phyloP scores from a whole-genome alignment of 2,329 filamentous ascomycete genomes.

The Aspergillus ochraceoroseus region DNA sequence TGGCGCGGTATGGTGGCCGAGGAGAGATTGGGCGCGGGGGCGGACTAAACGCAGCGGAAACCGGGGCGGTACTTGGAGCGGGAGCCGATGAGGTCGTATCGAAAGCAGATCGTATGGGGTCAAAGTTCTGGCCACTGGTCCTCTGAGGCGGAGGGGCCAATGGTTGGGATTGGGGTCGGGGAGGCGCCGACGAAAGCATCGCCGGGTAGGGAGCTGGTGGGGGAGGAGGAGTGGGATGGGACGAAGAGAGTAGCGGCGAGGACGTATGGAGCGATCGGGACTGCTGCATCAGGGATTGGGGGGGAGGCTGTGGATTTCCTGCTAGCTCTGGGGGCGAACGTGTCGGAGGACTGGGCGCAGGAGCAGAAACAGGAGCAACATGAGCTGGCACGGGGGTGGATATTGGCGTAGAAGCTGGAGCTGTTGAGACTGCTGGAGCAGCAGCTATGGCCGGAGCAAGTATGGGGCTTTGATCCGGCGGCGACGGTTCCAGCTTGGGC shows the following conservation, averaged over 20 bases:
- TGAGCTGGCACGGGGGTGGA: conserved; percentile 8
- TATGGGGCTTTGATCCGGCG: conserved; percentile 11
- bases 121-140: conserved; percentile 77
- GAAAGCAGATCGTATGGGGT: conserved; percentile 76
- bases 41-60: conserved; percentile 38
- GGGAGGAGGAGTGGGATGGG: conserved; percentile 20
- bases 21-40: conserved; percentile 46
- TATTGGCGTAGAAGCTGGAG: conserved; percentile 11
- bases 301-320: conserved; percentile 6
- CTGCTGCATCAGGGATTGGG: conserved; percentile 21
- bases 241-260: conserved; percentile 29
- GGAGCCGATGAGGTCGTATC: conserved; percentile 36
- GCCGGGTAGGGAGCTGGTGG: conserved; percentile 19
- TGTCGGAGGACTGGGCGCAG: conserved; percentile 16
- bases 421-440: conserved; percentile 18
- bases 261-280: conserved; percentile 18
- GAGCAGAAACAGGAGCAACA: conserved; percentile 11
- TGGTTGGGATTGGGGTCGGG: conserved; percentile 42
- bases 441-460: conserved; percentile 8
- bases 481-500: conserved; percentile 38
- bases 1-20: conserved; percentile 61
- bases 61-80: conserved; percentile 24
- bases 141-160: conserved; percentile 46
- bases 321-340: conserved; percentile 7
- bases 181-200: conserved; percentile 28